Conservation (phyloP, 768 basidiomycete genomes). For the Suillus spraguei region DNA sequence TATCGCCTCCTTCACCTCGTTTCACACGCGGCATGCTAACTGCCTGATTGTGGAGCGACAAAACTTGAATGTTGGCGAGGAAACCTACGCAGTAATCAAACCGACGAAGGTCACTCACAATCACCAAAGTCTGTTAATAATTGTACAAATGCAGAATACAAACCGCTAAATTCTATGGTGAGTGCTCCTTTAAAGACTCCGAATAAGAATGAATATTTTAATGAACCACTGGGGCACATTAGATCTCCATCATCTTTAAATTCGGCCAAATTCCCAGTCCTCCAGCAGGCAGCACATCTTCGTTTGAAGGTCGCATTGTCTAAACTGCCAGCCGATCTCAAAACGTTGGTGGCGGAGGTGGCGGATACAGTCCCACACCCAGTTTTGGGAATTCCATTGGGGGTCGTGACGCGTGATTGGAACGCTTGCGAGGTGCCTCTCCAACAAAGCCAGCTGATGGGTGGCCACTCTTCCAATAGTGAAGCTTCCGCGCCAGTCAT, state of each 20-base stretch:
- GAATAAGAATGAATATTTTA: not conserved
- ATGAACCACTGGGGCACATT: not conserved
- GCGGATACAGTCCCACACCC: slow-evolving; percentile 28
- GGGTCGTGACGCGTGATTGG: slow-evolving; percentile 24
- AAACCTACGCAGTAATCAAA: not conserved
- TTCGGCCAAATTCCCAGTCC: slow-evolving; percentile 8
- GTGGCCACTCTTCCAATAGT: slow-evolving; percentile 25
- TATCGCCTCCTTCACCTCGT: not conserved
- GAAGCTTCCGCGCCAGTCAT: slow-evolving; percentile 29
- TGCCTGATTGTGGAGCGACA: not conserved
- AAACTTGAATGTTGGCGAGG: not conserved
- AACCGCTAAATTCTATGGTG: not conserved
- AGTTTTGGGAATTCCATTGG: slow-evolving; percentile 31
- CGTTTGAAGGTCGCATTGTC: slow-evolving; percentile 24
- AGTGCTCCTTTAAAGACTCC: not conserved
- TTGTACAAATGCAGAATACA: slow-evolving; percentile 1
- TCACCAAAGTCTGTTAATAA: not conserved
- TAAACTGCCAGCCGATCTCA: slow-evolving; percentile 18
- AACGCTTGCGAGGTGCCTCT: slow-evolving; percentile 14
- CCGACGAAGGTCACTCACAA: not conserved
- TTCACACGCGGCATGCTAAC: not conserved
- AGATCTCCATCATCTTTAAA: not conserved
- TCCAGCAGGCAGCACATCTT: slow-evolving; percentile 30
- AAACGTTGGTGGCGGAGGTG: slow-evolving; percentile 14
- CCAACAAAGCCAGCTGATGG: slow-evolving; percentile 19